Evolutionary conservation across 2,329 filamentous ascomycete genomes (phyloP).

Genomic region (Aplosporella prunicola): DNA sequence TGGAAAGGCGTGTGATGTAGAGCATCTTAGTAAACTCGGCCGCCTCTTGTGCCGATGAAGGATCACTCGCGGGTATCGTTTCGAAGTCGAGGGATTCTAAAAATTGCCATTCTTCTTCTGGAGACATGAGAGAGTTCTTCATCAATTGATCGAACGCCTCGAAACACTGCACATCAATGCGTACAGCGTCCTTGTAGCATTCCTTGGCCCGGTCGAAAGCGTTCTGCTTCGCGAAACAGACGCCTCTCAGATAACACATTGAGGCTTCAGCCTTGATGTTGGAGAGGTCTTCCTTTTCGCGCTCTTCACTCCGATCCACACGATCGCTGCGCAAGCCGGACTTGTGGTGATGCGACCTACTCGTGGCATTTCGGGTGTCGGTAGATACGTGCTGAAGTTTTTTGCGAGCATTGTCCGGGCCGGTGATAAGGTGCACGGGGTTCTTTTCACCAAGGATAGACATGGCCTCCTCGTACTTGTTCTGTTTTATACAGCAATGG

Average conservation of each 20-base stretch:
- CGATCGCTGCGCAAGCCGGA: constrained; percentile 39
- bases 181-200: constrained; percentile 94
- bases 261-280: constrained; percentile 84
- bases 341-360: constrained; percentile 27
- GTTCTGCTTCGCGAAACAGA: constrained; percentile 95
- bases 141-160: constrained; percentile 97
- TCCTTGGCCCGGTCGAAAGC: constrained; percentile 95
- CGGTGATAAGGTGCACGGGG: constrained; percentile 75
- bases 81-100: constrained; percentile 86
- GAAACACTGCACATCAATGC: constrained; percentile 96
- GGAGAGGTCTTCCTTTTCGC: constrained; percentile 58
- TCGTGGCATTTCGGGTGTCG: constrained; percentile 33
- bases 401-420: constrained; percentile 53
- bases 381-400: constrained; percentile 61
- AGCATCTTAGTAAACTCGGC: constrained; percentile 92
- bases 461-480: constrained; percentile 81
- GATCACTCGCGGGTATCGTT: constrained; percentile 57
- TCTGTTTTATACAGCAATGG: constrained; percentile 89
- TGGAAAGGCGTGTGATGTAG: constrained; percentile 89
- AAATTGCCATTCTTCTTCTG: constrained; percentile 83
- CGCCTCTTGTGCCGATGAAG: constrained; percentile 67
- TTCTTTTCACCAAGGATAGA: constrained; percentile 82
- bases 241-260: constrained; percentile 91
- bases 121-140: constrained; percentile 86
- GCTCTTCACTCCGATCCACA: constrained; percentile 50